Conservation (phyloP, 805 yeast species). For the Lachancea waltii region DNA sequence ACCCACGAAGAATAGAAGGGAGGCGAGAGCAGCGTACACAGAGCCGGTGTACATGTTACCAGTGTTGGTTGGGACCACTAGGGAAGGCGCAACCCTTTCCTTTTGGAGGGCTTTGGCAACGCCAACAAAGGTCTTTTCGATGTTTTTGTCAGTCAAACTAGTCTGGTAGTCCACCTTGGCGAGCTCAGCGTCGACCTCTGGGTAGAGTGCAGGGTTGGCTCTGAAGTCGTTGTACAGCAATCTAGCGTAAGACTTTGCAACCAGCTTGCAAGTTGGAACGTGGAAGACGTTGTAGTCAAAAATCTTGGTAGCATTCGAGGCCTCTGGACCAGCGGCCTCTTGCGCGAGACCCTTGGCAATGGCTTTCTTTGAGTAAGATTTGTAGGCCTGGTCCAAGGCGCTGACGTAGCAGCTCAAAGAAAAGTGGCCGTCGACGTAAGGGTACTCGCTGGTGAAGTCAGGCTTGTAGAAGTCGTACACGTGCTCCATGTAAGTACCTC, state of each 20-base stretch:
- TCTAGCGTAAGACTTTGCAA: constrained; percentile 88
- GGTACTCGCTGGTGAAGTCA: constrained; percentile 92
- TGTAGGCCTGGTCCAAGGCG: constrained; percentile 85
- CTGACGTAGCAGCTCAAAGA: constrained; percentile 89
- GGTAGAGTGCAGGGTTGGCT: constrained; percentile 58
- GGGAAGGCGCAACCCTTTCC: constrained; percentile 69
- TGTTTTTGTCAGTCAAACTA: constrained; percentile 67
- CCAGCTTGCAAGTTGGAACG: constrained; percentile 96
- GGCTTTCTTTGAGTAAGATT: constrained; percentile 72
- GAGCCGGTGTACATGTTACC: constrained; percentile 99
- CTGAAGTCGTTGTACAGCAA: constrained; percentile 81
- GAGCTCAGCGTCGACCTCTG: constrained; percentile 47
- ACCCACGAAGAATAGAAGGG: constrained; percentile 70
- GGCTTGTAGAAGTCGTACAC: constrained; percentile 99
- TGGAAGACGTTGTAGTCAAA: constrained; percentile 96
- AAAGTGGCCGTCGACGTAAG: constrained; percentile 95
- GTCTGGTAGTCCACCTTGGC: constrained; percentile 61
- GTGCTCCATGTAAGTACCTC: constrained; percentile 93
- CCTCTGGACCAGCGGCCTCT: constrained; percentile 41
- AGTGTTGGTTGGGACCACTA: constrained; percentile 87
- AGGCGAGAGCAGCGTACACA: constrained; percentile 78
- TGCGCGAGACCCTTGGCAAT: constrained; percentile 42
- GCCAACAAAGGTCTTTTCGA: constrained; percentile 81
- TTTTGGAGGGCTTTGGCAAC: constrained; percentile 63
- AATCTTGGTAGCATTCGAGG: constrained; percentile 61